phyloP scores from a whole-genome alignment of 2,329 filamentous ascomycete genomes.

The Fusarium chuoi region DNA sequence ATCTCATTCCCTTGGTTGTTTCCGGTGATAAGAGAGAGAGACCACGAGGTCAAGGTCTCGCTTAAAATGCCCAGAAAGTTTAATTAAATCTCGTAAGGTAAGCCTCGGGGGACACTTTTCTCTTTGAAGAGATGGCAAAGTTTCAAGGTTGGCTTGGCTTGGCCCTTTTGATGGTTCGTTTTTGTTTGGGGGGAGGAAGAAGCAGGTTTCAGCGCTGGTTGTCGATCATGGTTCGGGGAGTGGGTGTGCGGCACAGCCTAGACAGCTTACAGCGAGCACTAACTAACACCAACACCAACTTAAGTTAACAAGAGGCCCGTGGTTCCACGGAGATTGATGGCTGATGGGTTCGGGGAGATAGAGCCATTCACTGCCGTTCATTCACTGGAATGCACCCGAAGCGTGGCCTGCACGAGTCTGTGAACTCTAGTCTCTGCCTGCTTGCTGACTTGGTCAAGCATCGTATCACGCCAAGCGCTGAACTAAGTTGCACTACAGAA shows the following conservation, averaged over 20 bases:
- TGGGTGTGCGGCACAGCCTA: constrained; percentile 28
- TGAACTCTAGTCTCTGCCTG: background rate
- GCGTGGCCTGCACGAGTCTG: constrained; percentile 24
- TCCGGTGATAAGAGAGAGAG: background rate
- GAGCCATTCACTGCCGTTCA: background rate
- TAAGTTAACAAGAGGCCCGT: constrained; percentile 4
- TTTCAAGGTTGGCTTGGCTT: background rate
- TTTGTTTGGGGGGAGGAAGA: background rate
- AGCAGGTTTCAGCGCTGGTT: constrained; percentile 8
- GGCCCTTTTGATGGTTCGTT: background rate
- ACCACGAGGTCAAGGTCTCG: constrained; percentile 6
- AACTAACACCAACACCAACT: background rate
- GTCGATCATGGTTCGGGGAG: constrained; percentile 40
- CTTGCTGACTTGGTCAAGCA: background rate
- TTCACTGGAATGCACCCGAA: constrained; percentile 30
- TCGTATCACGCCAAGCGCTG: constrained; percentile 13
- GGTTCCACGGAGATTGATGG: constrained; percentile 27
- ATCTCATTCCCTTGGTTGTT: constrained; percentile 18
- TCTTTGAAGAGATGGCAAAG: background rate
- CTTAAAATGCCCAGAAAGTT: constrained; percentile 2
- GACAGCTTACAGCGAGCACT: background rate
- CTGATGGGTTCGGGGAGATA: constrained; percentile 43
- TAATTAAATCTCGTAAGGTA: constrained; percentile 1
- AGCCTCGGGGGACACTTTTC: background rate
- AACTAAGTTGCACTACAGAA: background rate